Conservation (phyloP, 768 basidiomycete species). For the Tricholoma sp. region DNA sequence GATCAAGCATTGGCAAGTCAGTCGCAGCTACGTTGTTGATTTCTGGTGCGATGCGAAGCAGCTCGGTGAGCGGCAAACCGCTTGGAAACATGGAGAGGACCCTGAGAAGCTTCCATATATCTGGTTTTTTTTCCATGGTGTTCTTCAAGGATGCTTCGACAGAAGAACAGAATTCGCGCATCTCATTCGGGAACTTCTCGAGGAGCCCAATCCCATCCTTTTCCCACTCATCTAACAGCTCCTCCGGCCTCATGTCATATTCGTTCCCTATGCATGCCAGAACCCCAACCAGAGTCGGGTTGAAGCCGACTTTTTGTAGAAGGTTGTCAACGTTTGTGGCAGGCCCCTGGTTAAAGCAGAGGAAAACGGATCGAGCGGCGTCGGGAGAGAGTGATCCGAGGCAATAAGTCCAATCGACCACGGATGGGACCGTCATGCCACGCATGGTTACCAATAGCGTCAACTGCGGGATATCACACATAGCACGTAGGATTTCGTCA, state of each 20-base stretch:
- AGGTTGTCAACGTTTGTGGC: conserved; percentile 5
- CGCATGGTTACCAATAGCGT: too few relatives aligned
- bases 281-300: conserved; percentile 4
- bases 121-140: not conserved
- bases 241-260: not conserved
- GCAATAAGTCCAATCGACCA: not conserved
- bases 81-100: not conserved
- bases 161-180: not conserved
- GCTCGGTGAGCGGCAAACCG: too few relatives aligned
- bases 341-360: conserved; percentile 1
- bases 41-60: not conserved
- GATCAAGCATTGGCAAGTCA: too few relatives aligned
- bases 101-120: conserved; percentile 6
- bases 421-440: not conserved
- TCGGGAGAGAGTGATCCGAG: conserved; percentile 1
- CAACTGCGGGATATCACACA: too few relatives aligned
- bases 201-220: not conserved
- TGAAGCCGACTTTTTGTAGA: conserved; percentile 3
- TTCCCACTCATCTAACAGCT: not conserved
- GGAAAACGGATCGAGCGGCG: conserved; percentile 4
- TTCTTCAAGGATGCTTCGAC: not conserved
- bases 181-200: not conserved
- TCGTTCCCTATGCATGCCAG: conserved; percentile 7
- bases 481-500: conserved; percentile 2
- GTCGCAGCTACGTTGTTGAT: not conserved